Base-by-base conservation (phyloP, 1,284 basidiomycete species). In the Anthracocystis walkeri region DNA sequence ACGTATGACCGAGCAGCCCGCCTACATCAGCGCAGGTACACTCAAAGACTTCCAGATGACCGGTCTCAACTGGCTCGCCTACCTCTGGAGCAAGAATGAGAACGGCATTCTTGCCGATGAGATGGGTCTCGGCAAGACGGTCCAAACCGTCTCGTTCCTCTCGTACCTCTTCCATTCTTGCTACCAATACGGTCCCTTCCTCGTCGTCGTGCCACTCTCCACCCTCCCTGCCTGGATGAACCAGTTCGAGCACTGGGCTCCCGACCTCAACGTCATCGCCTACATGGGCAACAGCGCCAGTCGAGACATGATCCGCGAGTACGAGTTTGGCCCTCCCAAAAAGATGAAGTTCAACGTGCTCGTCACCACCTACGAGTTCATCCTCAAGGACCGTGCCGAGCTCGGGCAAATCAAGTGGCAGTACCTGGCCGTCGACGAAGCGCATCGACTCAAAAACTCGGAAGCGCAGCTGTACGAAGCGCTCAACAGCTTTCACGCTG, bases 371-470 rank as follows among this genome's bases (percentile, higher is more conserved):
- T 99, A 97, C 86, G 97, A 99, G 86, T 99, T 98, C 85, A 96
- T 99, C 86, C 97, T 98, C 89, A 97, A 97, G 88, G 97, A 99
- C 86, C 90, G 94, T 18, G 93, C 92, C 1, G 87, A 93, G 71
- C 88, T 99, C 52, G 90, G 91, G 83, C 94, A 95, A 87, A 91
- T 96, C 84, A 95, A 95, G 86, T 99, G 97, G 97, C 87, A 97
- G 21, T 95, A 97, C 86, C 97, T 98, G 92, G 97, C 99, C 85
- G 97, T 99, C 77, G 97, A 99, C 85, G 97, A 99, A 89, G 97
- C 97, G 7, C 97, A 99, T 87, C 93, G 97, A 27, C 87, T 99
- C 76, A 99, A 99, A 88, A 99, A 99, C 87, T 93, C 93, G 59
- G 96, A 98, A 86, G 94, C 93, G 77, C 96, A 98, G 87, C 87